Base-by-base conservation (phyloP, 345 rosid species). In the Triadica sebifera region DNA sequence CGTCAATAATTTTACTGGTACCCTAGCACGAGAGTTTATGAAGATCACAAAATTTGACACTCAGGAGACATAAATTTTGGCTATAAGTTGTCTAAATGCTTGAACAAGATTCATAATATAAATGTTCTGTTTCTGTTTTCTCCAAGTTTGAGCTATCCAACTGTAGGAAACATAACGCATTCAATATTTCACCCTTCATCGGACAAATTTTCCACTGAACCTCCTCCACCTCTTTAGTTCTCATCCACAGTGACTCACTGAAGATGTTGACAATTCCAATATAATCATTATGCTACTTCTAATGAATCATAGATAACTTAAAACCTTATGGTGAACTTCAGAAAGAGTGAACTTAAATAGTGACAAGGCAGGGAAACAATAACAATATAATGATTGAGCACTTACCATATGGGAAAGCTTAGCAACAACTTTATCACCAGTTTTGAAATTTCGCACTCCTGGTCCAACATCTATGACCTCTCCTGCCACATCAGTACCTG, bases 401-500 rank as follows among this genome's bases (percentile, higher is more conserved):
- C 77, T 74, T 65, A 65, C 77, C 24, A 12, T 7, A 45, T 4
- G 70, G 24, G 15, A 12, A 24, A 74, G 77, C 17, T 5, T 9
- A 22, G 77, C 63, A 6, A 55, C 65, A 52, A 65, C 77, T 74
- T 74, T 74, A 16, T 74, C 77, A 39, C 71, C 77, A 43, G 56
- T 37, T 74, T 65, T 41, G 63, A 65, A 65, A 55, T 65, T 39
- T 41, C 24, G 29, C 0, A 65, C 71, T 50, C 41, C 77, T 24
- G 77, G 4, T 74, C 77, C 77, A 74, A 74, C 77, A 24, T 65
- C 65, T 53, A 74, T 41, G 16, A 74, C 65, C 34, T 74, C 77
- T 74, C 77, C 77, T 51, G 77, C 64, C 49, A 74, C 71, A 56
- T 74, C 77, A 41, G 77, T 65, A 43, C 71, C 77, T 74, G 60